A percentile compares a stretch with the other conserved stretches of the same genome.
phyloP scores from a whole-genome alignment of 768 basidiomycete genomes.

The Macrolepiota fuliginosa region DNA sequence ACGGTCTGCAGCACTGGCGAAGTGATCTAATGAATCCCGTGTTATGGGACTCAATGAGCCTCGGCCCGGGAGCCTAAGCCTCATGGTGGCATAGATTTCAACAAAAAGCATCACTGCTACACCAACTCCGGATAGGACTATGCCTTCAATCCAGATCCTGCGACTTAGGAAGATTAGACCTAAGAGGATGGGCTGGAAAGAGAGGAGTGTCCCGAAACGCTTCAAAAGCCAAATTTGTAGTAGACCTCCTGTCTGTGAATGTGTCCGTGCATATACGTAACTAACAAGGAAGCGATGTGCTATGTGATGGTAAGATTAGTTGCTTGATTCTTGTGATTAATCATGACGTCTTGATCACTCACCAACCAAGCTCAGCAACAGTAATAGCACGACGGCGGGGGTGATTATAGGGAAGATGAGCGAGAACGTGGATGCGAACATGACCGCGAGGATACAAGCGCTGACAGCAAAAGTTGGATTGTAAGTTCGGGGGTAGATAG shows the following conservation, averaged over 20 bases:
- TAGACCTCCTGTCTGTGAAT: constrained; percentile 73
- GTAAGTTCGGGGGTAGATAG: constrained; percentile 70
- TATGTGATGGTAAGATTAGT: constrained; percentile 21
- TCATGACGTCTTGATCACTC: constrained; percentile 21
- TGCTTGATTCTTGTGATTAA: neutral
- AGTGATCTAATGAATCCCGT: constrained; percentile 54
- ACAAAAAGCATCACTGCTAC: constrained; percentile 53
- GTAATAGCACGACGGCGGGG: constrained; percentile 63
- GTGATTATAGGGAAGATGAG: constrained; percentile 77
- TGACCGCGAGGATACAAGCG: constrained; percentile 63
- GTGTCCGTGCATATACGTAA: constrained; percentile 72
- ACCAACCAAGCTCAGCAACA: constrained; percentile 69
- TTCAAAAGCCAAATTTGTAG: constrained; percentile 75
- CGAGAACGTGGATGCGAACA: constrained; percentile 72
- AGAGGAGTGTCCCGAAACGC: constrained; percentile 67
- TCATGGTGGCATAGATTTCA: constrained; percentile 54
- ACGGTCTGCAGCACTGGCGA: constrained; percentile 43
- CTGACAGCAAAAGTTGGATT: constrained; percentile 67
- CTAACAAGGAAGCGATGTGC: constrained; percentile 81
- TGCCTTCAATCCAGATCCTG: constrained; percentile 69
- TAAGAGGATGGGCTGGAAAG: constrained; percentile 71
- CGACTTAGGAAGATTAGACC: constrained; percentile 71
- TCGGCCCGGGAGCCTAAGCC: constrained; percentile 46
- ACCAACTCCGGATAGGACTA: constrained; percentile 56
- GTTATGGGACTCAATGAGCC: constrained; percentile 54